Base-by-base conservation (phyloP, 2,329 filamentous ascomycete species). In the Apiospora rasikravindrae region DNA sequence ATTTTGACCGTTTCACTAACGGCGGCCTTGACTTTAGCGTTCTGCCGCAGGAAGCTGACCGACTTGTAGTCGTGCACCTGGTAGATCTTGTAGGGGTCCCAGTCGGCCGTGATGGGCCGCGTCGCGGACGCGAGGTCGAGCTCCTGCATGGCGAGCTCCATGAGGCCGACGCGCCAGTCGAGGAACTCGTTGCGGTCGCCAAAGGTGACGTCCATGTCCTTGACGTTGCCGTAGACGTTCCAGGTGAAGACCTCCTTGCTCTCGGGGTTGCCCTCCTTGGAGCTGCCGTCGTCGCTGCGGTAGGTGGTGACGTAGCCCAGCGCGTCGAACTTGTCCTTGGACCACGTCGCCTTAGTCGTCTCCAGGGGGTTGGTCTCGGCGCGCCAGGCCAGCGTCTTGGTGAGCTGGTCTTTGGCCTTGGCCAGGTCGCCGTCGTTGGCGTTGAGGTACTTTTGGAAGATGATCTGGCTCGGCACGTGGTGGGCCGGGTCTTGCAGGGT, bases 61-160 rank as follows among this genome's bases (percentile, higher is more conserved):
- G 91, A 92, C 77, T 93, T 90, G 86, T 98, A 98, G 86, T 98
- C 96, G 84, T 98, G 96, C 40, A 98, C 91, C 83, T 98, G 95
- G 78, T 94, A 89, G 86, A 97, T 95, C 83, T 96, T 94, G 84
- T 98, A 97, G 0, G 93, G 94, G 79, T 98, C 96, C 76, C 89
- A 85, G 74, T 90, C 92, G 71, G 94, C 91, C 2, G 92, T 91
- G 78, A 95, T 94, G 57, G 90, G 88, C 75, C 87, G 84, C 11
- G 90, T 94, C 69, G 94, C 93, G 37, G 89, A 86, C 26, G 87
- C 80, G 74, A 98, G 88, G 75, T 91, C 87, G 71, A 98, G 90
- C 74, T 94, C 91, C 74, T 90, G 88, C 66, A 98, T 86, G 3
- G 94, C 93, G 67, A 94, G 86, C 82, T 98, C 95, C 95, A 98